These are phyloP conservation scores for Solanum hybrid DNA, from an alignment of 305 asterid genomes.

Conservation along the genomic window DNA sequence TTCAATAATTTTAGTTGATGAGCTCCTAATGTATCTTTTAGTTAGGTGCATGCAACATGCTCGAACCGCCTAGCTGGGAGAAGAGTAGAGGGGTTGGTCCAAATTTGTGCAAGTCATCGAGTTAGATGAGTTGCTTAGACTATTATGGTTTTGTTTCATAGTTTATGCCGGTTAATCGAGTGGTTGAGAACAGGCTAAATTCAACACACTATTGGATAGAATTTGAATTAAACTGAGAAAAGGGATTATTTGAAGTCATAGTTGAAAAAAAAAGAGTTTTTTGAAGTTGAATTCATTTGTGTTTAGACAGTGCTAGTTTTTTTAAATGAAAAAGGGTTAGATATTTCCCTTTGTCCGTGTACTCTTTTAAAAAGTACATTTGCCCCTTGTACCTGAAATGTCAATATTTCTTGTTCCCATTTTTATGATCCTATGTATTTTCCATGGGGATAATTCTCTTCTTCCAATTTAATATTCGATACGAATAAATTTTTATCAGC, in stretches of 20 bases:
- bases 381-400: not conserved
- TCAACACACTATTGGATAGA: not conserved
- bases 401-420: not conserved
- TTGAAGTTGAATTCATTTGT: not conserved
- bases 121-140: not conserved
- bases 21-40: not conserved
- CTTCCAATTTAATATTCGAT: not conserved
- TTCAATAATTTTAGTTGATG: not conserved
- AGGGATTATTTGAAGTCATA: not conserved
- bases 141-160: not conserved
- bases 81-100: not conserved
- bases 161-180: not conserved
- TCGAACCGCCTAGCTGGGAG: not conserved
- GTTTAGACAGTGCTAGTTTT: not conserved
- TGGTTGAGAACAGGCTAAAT: not conserved
- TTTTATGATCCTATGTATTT: not conserved
- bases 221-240: not conserved
- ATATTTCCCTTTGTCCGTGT: not conserved
- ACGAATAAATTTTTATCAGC: not conserved
- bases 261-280: not conserved
- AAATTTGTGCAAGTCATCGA: not conserved
- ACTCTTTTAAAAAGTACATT: not conserved
- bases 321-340: not conserved
- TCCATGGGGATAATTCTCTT: not conserved
- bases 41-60: not conserved